Conservation (phyloP, 225 moss, liverwort and hornwort genomes). For the Polytrichum formosum region DNA sequence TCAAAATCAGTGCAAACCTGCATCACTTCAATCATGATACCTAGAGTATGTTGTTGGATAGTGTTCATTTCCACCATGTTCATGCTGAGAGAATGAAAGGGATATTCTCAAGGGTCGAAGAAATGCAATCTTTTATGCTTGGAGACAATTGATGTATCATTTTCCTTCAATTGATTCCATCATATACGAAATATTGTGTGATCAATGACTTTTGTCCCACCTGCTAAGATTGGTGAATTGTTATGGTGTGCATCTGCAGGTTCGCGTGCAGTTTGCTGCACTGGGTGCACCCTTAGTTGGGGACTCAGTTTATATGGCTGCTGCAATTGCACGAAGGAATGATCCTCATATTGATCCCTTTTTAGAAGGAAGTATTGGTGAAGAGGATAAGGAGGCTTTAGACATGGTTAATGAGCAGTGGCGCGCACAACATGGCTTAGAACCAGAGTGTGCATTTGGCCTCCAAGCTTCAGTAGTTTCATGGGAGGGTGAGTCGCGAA, state of each 20-base stretch:
- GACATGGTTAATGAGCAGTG: conserved; percentile 29
- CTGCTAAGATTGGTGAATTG: not conserved
- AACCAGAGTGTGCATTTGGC: conserved; percentile 62
- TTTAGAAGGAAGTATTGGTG: conserved; percentile 11
- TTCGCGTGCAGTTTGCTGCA: conserved; percentile 86
- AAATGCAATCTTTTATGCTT: too few relatives aligned
- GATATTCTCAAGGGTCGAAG: too few relatives aligned
- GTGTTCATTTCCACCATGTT: too few relatives aligned
- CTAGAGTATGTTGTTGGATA: too few relatives aligned
- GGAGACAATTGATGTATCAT: too few relatives aligned
- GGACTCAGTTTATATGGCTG: conserved; percentile 86
- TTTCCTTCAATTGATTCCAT: too few relatives aligned
- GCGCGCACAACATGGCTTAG: conserved; percentile 48
- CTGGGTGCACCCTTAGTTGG: conserved; percentile 83
- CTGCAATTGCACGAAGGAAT: conserved; percentile 60
- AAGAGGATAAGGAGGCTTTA: conserved; percentile 11
- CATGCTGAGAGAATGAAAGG: too few relatives aligned
- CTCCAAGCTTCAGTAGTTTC: conserved; percentile 60
- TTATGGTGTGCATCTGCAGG: conserved; percentile 32
- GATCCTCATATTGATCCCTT: conserved; percentile 70
- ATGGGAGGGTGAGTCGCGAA: conserved; percentile 51
- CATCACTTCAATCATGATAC: too few relatives aligned
- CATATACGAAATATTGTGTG: too few relatives aligned
- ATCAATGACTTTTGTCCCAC: too few relatives aligned
- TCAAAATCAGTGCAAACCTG: too few relatives aligned